Percentiles rank a stretch among this genome's conserved stretches.
These are phyloP conservation scores for Quillaja saponaria DNA, from an alignment of 306 rosid species.

Conservation along the genomic window DNA sequence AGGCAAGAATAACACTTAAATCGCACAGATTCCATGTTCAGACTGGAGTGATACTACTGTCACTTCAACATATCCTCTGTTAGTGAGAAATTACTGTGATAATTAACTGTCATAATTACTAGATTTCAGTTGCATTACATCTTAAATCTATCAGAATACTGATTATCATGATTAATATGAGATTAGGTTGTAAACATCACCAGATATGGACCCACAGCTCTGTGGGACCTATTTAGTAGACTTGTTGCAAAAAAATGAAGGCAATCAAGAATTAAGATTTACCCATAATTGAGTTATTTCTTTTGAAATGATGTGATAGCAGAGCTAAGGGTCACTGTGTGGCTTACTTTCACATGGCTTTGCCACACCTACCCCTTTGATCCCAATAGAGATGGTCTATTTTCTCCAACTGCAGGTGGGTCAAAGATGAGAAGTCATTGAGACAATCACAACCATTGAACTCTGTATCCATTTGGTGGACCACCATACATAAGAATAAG, in stretches of 20 bases:
- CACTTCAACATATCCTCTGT: slow-evolving; percentile 26
- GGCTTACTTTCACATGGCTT: slow-evolving; percentile 61
- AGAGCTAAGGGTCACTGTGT: slow-evolving; percentile 51
- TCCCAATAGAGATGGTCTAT: slow-evolving; percentile 68
- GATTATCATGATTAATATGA: slow-evolving; percentile 47
- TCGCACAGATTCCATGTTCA: slow-evolving; percentile 25
- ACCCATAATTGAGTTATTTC: slow-evolving; percentile 34
- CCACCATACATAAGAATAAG: slow-evolving; percentile 38
- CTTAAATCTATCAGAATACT: slow-evolving; percentile 54
- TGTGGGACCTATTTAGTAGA: slow-evolving; percentile 38
- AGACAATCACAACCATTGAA: slow-evolving; percentile 51
- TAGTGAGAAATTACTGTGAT: slow-evolving; percentile 37
- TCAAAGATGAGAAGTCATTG: slow-evolving; percentile 47
- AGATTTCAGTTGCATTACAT: slow-evolving; percentile 53
- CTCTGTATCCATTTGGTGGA: slow-evolving; percentile 42
- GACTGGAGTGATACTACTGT: slow-evolving; percentile 37
- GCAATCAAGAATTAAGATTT: slow-evolving; percentile 38
- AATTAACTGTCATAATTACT: slow-evolving; percentile 50
- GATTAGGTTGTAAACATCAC: slow-evolving; percentile 61
- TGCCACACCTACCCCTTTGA: slow-evolving; percentile 56
- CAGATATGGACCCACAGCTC: slow-evolving; percentile 67
- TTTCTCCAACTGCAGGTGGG: slow-evolving; percentile 85
- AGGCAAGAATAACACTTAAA: slow-evolving; percentile 34
- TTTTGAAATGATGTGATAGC: slow-evolving; percentile 50
- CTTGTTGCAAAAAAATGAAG: slow-evolving; percentile 53